Conservation (phyloP, 805 yeast genomes). For the Yarrowia hollandica region DNA sequence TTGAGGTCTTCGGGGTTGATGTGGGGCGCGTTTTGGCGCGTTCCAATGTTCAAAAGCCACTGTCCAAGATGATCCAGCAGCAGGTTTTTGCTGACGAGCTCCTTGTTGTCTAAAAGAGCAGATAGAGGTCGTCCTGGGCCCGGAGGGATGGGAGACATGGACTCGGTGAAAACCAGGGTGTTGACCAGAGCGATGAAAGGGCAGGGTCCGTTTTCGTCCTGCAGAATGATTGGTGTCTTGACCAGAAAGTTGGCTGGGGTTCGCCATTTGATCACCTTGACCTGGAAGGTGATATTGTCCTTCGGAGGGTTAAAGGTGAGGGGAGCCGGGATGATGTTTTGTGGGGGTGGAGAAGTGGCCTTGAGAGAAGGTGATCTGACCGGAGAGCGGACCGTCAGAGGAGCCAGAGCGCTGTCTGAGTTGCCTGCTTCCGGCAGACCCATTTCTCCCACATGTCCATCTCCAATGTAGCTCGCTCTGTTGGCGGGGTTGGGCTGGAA, state of each 20-base stretch:
- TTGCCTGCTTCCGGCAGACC: neutral
- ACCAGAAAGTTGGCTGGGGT: neutral
- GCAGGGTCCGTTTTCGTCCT: conserved; percentile 85
- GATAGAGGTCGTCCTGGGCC: conserved; percentile 6
- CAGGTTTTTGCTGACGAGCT: conserved; percentile 20
- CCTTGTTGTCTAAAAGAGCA: conserved; percentile 8
- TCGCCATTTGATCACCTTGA: conserved; percentile 13
- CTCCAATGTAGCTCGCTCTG: conserved; percentile 7
- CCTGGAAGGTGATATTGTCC: conserved; percentile 20
- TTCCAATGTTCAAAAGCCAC: conserved; percentile 5
- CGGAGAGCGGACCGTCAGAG: conserved; percentile 6
- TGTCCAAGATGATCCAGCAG: conserved; percentile 7
- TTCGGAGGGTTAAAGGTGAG: conserved; percentile 23
- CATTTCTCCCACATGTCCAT: neutral
- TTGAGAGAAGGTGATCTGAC: neutral
- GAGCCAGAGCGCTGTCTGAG: conserved; percentile 14
- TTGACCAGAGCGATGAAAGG: conserved; percentile 79
- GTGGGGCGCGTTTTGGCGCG: neutral
- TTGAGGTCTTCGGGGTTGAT: conserved; percentile 42
- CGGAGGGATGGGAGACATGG: conserved; percentile 10
- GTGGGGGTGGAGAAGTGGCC: neutral
- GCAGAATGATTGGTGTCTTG: conserved; percentile 54
- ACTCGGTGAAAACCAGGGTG: conserved; percentile 54
- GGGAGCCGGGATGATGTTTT: neutral
- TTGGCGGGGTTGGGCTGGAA: conserved; percentile 13